Conservation (phyloP, 305 asterid species). For the Fraxinus sp. region DNA sequence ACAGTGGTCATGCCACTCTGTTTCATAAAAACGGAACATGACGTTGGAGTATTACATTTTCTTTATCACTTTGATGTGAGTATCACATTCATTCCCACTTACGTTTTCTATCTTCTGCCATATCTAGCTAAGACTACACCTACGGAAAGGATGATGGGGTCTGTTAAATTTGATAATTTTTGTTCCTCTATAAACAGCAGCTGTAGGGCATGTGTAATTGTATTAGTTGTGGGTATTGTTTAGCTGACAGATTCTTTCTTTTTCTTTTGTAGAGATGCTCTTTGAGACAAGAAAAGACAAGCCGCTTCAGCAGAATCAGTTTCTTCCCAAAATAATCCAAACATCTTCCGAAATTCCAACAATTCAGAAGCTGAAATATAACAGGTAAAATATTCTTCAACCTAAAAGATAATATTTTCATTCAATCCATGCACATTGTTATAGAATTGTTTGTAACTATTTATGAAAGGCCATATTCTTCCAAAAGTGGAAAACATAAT, state of each 20-base stretch:
- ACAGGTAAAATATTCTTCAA: neutral
- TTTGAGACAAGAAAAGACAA: neutral
- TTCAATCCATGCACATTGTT: neutral
- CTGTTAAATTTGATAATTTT: neutral
- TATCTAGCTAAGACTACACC: neutral
- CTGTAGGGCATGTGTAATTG: neutral
- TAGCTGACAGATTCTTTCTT: neutral
- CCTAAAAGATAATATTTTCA: neutral
- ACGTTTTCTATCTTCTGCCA: neutral
- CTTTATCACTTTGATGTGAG: neutral
- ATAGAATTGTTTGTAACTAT: neutral
- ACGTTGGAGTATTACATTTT: neutral
- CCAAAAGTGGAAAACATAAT: neutral
- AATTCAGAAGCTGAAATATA: neutral
- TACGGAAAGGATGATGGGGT: neutral
- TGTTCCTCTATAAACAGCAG: neutral
- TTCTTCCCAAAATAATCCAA: neutral
- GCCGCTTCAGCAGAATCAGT: neutral
- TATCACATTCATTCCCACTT: neutral
- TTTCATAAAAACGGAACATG: neutral
- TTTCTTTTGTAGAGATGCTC: neutral
- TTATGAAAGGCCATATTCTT: neutral
- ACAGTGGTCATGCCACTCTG: neutral
- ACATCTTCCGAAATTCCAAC: neutral
- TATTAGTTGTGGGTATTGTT: neutral